phyloP scores from a whole-genome alignment of 805 yeast genomes.

The Sugiyamaella lignohabitans region DNA sequence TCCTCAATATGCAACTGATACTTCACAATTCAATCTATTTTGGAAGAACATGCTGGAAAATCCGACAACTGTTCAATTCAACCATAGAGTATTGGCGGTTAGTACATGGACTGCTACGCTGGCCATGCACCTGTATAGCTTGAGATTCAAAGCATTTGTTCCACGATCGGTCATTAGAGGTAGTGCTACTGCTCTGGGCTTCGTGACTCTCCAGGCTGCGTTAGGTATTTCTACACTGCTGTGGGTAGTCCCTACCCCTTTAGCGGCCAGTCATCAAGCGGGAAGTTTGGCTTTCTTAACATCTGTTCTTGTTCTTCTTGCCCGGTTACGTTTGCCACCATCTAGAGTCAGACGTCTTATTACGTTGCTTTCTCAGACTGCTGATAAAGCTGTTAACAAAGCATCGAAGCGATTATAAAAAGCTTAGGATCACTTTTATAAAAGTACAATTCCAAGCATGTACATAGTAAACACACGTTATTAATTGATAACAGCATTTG shows the following conservation, averaged over 20 bases:
- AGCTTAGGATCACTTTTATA: too few relatives aligned
- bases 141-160: slow-evolving; percentile 45
- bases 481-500: not conserved
- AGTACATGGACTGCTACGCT: slow-evolving; percentile 68
- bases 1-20: slow-evolving; percentile 64
- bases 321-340: slow-evolving; percentile 55
- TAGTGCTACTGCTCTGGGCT: slow-evolving; percentile 68
- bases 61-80: slow-evolving; percentile 91
- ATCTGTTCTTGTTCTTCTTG: slow-evolving; percentile 56
- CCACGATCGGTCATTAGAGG: slow-evolving; percentile 53
- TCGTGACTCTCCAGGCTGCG: slow-evolving; percentile 74
- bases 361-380: slow-evolving; percentile 9
- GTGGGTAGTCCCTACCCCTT: slow-evolving; percentile 83
- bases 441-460: not conserved
- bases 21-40: slow-evolving; percentile 37
- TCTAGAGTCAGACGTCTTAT: slow-evolving; percentile 13
- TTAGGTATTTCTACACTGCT: slow-evolving; percentile 82
- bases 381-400: slow-evolving; percentile 1
- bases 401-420: not conserved
- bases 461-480: too few relatives aligned
- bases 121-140: slow-evolving; percentile 64
- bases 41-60: slow-evolving; percentile 94
- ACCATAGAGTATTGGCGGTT: slow-evolving; percentile 79
- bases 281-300: slow-evolving; percentile 90
- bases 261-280: slow-evolving; percentile 95